Conservation (phyloP, 257 asterid species). For the Ballota nigra region DNA sequence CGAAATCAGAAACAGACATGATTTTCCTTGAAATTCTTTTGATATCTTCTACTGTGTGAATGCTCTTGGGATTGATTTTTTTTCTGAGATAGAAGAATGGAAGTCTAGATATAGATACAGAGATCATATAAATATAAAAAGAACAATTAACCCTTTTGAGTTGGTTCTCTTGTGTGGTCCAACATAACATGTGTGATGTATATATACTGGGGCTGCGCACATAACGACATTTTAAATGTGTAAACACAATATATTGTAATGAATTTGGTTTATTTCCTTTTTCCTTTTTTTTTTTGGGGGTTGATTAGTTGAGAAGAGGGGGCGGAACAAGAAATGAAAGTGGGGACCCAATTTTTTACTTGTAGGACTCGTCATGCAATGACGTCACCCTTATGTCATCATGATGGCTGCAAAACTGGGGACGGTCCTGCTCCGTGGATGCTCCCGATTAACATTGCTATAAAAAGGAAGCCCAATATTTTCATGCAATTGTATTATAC, state of each 20-base stretch:
- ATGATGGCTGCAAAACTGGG: conserved; percentile 31
- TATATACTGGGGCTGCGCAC: not conserved
- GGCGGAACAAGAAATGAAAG: not conserved
- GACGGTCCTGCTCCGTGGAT: too few relatives aligned
- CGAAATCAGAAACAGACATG: conserved; percentile 55
- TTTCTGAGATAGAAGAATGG: conserved; percentile 25
- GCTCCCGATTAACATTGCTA: too few relatives aligned
- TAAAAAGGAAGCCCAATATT: too few relatives aligned
- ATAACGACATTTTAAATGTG: conserved; percentile 21
- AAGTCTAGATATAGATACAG: conserved; percentile 24
- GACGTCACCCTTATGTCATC: conserved; percentile 41
- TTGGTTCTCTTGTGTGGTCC: not conserved
- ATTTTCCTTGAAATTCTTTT: conserved; percentile 14
- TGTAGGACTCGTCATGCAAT: conserved; percentile 15
- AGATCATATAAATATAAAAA: conserved; percentile 26
- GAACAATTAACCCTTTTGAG: not conserved
- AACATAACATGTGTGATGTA: not conserved
- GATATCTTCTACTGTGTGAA: not conserved
- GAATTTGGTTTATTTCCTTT: not conserved
- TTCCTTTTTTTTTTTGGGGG: not conserved
- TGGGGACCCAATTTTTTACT: conserved; percentile 19
- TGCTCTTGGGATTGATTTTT: not conserved
- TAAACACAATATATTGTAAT: not conserved
- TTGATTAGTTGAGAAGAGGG: not conserved
- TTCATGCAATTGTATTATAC: too few relatives aligned